Base-by-base conservation (phyloP, 2,329 filamentous ascomycete genomes). In the Fusarium beomiforme region DNA sequence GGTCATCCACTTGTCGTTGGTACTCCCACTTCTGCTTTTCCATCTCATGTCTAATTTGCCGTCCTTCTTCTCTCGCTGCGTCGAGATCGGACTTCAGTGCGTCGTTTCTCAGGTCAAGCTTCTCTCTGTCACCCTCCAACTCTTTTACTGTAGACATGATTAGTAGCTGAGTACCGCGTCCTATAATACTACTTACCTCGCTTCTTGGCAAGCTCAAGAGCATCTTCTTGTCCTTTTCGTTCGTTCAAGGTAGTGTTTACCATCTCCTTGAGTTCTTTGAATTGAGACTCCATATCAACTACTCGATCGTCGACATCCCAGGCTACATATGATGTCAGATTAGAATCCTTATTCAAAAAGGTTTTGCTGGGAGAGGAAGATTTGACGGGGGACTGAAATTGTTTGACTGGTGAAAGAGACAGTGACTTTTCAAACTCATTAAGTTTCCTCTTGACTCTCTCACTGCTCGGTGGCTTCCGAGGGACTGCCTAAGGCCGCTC, bases 261-360 rank as follows among this genome's bases (percentile, higher is more conserved):
- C 70, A 92, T 91, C 63, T 91, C 87, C 76, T 92, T 91, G 68
- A 98, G 85, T 64, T 87, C 85, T 50, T 88, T 86, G 78, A 94
- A 94, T 76, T 95, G 87, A 21, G 86, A 85, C 75, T 97, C 93
- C 82, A 98, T 91, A 65, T 90, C 88, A 69, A 91, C 90, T 73
- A 98, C 87, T 71, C 91, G 90, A 67, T 89, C 89, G 75, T 94
- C 91, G 72, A 94, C 90, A 79, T 98, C 94, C 87, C 92, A 95
- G 76, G 88, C 92, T 93, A 87, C 70, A 81, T 85, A 88, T 36
- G 79, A 81, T 75, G 84, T 86, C 72, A 88, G 83, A 86, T 93
- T 91, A 90, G 94, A 93, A 85, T 91, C 83, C 83, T 90, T 92
- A 72, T 87, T 91, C 76, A 95, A 85, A 84, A 87, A 95, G 3